phyloP scores from a whole-genome alignment of 2,329 filamentous ascomycete species.

The Paecilomyces fulvus region DNA sequence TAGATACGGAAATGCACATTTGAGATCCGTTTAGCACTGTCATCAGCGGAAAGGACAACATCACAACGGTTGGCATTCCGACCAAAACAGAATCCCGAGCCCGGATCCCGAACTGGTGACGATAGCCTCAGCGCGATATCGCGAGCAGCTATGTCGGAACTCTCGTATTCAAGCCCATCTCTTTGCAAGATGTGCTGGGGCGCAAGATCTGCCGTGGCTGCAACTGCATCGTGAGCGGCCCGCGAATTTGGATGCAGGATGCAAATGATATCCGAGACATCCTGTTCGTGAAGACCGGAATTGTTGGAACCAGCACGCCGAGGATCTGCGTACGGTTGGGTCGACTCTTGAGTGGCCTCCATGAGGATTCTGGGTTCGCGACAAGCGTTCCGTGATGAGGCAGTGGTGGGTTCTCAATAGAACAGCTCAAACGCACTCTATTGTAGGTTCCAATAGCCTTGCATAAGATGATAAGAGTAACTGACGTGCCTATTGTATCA shows the following conservation, averaged over 20 bases:
- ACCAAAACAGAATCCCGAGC: slow-evolving; percentile 76
- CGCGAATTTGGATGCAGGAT: slow-evolving; percentile 73
- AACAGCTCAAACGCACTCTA: too few species aligned
- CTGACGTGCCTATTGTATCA: neutral
- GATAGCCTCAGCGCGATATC: slow-evolving; percentile 79
- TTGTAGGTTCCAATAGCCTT: neutral
- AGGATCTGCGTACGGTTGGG: slow-evolving; percentile 73
- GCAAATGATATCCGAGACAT: slow-evolving; percentile 82
- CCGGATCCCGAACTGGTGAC: slow-evolving; percentile 58
- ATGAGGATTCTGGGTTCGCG: slow-evolving; percentile 10
- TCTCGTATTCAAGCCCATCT: slow-evolving; percentile 34
- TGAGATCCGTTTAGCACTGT: slow-evolving; percentile 67
- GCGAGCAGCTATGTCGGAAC: slow-evolving; percentile 22
- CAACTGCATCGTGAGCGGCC: slow-evolving; percentile 63
- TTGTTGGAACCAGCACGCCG: slow-evolving; percentile 70
- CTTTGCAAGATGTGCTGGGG: slow-evolving; percentile 55
- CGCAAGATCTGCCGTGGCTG: slow-evolving; percentile 41
- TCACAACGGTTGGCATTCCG: slow-evolving; percentile 67
- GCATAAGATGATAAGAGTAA: neutral
- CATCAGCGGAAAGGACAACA: slow-evolving; percentile 58
- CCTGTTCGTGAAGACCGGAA: slow-evolving; percentile 72
- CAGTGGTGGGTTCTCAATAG: neutral
- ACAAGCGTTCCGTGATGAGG: neutral
- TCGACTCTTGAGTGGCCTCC: slow-evolving; percentile 54
- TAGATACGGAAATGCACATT: slow-evolving; percentile 96